These are phyloP conservation scores for Parastagonospora nodorum DNA, from an alignment of 2,329 filamentous ascomycete genomes.

Conservation along the genomic window DNA sequence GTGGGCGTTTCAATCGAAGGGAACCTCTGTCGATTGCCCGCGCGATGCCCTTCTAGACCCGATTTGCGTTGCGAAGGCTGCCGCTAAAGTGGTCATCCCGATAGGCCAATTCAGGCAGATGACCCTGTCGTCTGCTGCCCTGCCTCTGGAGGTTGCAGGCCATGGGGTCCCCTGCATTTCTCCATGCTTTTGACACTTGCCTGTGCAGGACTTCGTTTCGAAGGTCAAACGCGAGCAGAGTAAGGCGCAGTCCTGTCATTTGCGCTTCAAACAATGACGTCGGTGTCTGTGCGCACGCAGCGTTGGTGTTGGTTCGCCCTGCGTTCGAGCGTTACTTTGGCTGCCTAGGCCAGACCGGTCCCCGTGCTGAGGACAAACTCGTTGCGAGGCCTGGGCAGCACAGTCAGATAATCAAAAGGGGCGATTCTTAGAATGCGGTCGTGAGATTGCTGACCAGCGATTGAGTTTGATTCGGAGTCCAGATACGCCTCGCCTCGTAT, in stretches of 20 bases:
- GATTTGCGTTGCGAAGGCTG: constrained; percentile 36
- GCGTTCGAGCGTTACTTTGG: constrained; percentile 7
- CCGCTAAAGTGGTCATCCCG: constrained; percentile 30
- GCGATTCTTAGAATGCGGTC: not conserved
- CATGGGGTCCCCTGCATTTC: constrained; percentile 41
- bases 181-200: constrained; percentile 14
- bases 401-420: constrained; percentile 3
- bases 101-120: constrained; percentile 43
- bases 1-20: not conserved
- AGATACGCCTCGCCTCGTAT: not conserved
- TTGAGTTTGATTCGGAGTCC: not conserved
- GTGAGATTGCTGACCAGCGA: not conserved
- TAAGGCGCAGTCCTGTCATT: constrained; percentile 33
- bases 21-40: constrained; percentile 8
- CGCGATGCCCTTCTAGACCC: constrained; percentile 31
- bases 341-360: constrained; percentile 8
- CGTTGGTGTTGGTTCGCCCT: constrained; percentile 15
- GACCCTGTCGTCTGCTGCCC: constrained; percentile 20
- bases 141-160: not conserved
- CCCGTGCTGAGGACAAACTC: constrained; percentile 18
- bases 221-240: constrained; percentile 25
- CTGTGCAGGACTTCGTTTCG: constrained; percentile 31
- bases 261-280: constrained; percentile 23
- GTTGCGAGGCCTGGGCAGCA: constrained; percentile 4
- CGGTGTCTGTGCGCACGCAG: constrained; percentile 4